A percentile compares a stretch with the other conserved stretches of the same genome.
Evolutionary conservation across 1,284 basidiomycete species (phyloP).

Genomic region (Trichosporon sp.): DNA sequence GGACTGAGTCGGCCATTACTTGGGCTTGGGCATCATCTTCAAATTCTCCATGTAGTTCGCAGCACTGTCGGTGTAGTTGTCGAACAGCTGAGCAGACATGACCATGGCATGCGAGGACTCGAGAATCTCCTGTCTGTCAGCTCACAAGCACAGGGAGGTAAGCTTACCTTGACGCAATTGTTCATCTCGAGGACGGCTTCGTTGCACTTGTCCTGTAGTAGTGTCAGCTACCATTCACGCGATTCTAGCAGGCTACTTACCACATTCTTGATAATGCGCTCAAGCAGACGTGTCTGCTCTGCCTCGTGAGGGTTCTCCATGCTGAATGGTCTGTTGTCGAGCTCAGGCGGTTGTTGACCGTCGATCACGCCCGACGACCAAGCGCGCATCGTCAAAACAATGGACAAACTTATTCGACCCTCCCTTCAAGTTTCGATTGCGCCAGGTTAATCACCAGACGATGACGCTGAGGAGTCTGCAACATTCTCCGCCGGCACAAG

Average conservation of each 20-base stretch:
- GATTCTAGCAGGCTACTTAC: constrained; percentile 51
- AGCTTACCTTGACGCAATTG: constrained; percentile 40
- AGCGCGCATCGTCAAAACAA: background rate
- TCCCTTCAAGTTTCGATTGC: background rate
- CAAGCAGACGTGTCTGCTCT: constrained; percentile 77
- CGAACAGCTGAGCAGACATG: constrained; percentile 67
- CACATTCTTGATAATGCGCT: constrained; percentile 82
- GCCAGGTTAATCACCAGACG: background rate
- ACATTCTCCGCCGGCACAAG: background rate
- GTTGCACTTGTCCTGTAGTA: constrained; percentile 47
- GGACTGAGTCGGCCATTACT: background rate
- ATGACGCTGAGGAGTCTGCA: constrained; percentile 1
- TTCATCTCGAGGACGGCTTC: constrained; percentile 48
- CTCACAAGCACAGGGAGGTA: background rate
- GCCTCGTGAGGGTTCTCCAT: constrained; percentile 93
- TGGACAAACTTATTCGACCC: background rate
- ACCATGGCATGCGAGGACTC: constrained; percentile 51
- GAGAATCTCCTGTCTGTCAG: constrained; percentile 32
- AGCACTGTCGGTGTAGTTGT: constrained; percentile 77
- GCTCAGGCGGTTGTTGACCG: too few relatives aligned
- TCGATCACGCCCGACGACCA: too few relatives aligned
- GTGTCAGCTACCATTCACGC: constrained; percentile 10
- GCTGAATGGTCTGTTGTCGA: background rate
- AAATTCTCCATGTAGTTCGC: constrained; percentile 71
- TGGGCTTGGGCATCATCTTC: constrained; percentile 38